A percentile compares a stretch with the other conserved stretches of the same genome.
Evolutionary conservation across 2,329 filamentous ascomycete genomes (phyloP).

Genomic region (Thielaviopsis punctulata): DNA sequence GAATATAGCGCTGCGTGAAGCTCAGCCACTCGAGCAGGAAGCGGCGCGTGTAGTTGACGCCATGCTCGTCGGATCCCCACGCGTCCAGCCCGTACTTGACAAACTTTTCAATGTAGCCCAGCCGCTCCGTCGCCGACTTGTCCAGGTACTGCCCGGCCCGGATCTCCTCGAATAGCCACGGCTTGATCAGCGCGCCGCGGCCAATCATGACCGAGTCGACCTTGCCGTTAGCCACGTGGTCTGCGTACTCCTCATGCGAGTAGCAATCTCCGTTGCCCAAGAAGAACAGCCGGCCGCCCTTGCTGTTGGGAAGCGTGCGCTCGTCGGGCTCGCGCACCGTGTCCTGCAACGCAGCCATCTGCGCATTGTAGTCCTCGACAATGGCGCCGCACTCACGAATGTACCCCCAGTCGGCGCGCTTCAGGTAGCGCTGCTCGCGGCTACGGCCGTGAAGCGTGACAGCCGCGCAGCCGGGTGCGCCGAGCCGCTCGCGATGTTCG

Average conservation of each 20-base stretch:
- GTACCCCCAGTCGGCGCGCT: slow-evolving; percentile 84
- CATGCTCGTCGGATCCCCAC: slow-evolving; percentile 92
- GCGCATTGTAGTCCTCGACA: slow-evolving; percentile 61
- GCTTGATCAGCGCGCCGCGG: slow-evolving; percentile 91
- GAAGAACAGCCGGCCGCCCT: slow-evolving; percentile 63
- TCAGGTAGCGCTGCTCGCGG: slow-evolving; percentile 86
- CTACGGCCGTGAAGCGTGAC: slow-evolving; percentile 88
- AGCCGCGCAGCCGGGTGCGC: slow-evolving; percentile 76
- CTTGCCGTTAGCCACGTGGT: slow-evolving; percentile 56
- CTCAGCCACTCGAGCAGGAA: slow-evolving; percentile 94
- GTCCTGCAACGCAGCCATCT: slow-evolving; percentile 50
- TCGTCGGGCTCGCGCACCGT: slow-evolving; percentile 63
- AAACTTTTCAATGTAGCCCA: slow-evolving; percentile 77
- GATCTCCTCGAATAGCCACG: slow-evolving; percentile 97
- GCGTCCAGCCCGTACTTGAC: slow-evolving; percentile 77
- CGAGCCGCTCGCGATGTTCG: slow-evolving; percentile 52
- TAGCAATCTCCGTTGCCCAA: slow-evolving; percentile 94
- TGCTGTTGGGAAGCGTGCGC: slow-evolving; percentile 49
- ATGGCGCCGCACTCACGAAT: slow-evolving; percentile 79
- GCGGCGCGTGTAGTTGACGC: slow-evolving; percentile 73
- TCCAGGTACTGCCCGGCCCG: slow-evolving; percentile 82
- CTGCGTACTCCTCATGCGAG: slow-evolving; percentile 75
- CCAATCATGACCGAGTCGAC: slow-evolving; percentile 95
- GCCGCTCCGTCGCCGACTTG: slow-evolving; percentile 75
- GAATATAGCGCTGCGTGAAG: slow-evolving; percentile 84